Percentiles rank a stretch among this genome's conserved stretches.
Conservation (phyloP, 2,329 filamentous ascomycete genomes). For the Elsinoe australis region DNA sequence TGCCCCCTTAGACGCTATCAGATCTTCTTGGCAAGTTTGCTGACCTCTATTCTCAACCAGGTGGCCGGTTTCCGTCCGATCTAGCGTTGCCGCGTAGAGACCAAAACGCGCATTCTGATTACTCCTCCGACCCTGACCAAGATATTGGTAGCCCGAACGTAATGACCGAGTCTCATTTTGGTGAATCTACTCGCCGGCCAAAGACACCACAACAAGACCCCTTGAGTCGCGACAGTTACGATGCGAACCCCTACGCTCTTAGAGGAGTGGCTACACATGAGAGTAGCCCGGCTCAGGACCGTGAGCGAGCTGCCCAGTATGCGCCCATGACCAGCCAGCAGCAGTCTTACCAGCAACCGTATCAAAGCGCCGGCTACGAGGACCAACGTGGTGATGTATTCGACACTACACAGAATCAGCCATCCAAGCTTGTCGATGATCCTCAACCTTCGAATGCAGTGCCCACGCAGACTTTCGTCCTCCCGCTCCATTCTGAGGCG, state of each 20-base stretch:
- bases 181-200: conserved; percentile 17
- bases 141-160: conserved; percentile 40
- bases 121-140: conserved; percentile 60
- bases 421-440: neutral
- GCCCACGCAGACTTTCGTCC: conserved; percentile 19
- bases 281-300: conserved; percentile 7
- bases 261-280: conserved; percentile 19
- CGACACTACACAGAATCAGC: conserved; percentile 10
- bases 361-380: conserved; percentile 17
- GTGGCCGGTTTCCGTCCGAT: conserved; percentile 85
- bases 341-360: conserved; percentile 21
- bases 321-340: conserved; percentile 1
- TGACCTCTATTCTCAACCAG: conserved; percentile 21
- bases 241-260: conserved; percentile 20
- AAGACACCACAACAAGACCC: conserved; percentile 27
- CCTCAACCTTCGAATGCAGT: conserved; percentile 5
- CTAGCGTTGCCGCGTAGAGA: conserved; percentile 68
- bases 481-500: conserved; percentile 17
- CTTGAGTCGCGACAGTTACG: conserved; percentile 17
- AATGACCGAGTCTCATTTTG: conserved; percentile 22
- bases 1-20: conserved; percentile 27
- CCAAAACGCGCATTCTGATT: conserved; percentile 60
- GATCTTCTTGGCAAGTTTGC: too few relatives aligned
- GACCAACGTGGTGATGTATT: neutral
- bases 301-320: neutral